Percentiles rank a stretch among this genome's conserved stretches.
Conservation (phyloP, 2,329 filamentous ascomycete genomes). For the Stemphylium beticola region DNA sequence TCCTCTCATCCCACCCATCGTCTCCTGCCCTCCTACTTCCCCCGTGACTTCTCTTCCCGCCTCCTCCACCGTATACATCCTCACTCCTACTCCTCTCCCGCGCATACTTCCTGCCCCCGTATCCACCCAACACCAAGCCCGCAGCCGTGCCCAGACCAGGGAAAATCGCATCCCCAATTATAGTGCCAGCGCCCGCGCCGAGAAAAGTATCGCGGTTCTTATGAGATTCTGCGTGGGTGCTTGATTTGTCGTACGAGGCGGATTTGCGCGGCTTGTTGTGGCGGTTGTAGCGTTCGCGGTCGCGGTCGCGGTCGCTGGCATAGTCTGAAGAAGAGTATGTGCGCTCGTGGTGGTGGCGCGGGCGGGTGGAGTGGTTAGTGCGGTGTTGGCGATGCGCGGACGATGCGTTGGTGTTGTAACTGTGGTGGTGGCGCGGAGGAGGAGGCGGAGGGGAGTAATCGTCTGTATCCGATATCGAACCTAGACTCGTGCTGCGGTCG, state of each 20-base stretch:
- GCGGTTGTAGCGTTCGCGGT: not conserved
- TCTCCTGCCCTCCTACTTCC: constrained; percentile 44
- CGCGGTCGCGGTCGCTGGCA: constrained; percentile 12
- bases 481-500: constrained; percentile 25
- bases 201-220: constrained; percentile 51
- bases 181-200: constrained; percentile 52
- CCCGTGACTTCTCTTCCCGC: constrained; percentile 38
- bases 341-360: constrained; percentile 11
- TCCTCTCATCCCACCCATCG: constrained; percentile 46
- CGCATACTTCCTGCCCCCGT: constrained; percentile 51
- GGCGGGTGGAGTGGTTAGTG: constrained; percentile 7
- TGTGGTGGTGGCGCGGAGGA: constrained; percentile 16
- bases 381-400: constrained; percentile 17
- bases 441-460: constrained; percentile 22
- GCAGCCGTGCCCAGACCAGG: constrained; percentile 51
- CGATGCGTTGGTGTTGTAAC: constrained; percentile 14
- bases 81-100: constrained; percentile 40
- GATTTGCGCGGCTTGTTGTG: constrained; percentile 5
- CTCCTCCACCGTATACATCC: constrained; percentile 8
- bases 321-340: constrained; percentile 11
- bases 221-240: constrained; percentile 18
- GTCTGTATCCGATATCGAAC: constrained; percentile 27
- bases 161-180: constrained; percentile 54
- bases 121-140: constrained; percentile 50
- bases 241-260: constrained; percentile 7